These are phyloP conservation scores for Adansonia gregorii DNA, from an alignment of 441 rosid genomes.

Conservation along the genomic window DNA sequence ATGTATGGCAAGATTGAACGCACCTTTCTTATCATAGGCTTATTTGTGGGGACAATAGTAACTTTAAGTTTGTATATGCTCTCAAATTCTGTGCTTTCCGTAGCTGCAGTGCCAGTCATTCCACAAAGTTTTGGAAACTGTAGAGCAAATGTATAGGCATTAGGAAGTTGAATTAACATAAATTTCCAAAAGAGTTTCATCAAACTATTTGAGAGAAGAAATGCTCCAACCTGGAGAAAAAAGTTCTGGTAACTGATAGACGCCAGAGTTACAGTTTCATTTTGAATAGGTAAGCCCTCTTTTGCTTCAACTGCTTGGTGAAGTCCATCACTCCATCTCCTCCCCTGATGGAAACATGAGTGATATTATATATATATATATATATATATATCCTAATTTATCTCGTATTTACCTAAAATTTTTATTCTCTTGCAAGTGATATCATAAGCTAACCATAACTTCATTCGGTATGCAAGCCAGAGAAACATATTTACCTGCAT, in stretches of 20 bases:
- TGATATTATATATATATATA: conserved; percentile 2
- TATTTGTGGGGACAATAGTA: conserved; percentile 95
- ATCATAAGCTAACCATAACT: neutral
- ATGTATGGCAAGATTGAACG: conserved; percentile 31
- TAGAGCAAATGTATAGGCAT: conserved; percentile 21
- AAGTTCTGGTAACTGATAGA: conserved; percentile 97
- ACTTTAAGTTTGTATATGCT: conserved; percentile 98
- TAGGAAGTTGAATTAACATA: conserved; percentile 16
- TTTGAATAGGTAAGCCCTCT: conserved; percentile 94
- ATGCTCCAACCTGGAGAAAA: conserved; percentile 83
- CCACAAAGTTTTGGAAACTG: conserved; percentile 99
- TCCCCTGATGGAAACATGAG: conserved; percentile 56
- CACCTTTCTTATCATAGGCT: conserved; percentile 96
- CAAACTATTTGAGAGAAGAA: conserved; percentile 28
- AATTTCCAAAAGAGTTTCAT: conserved; percentile 24
- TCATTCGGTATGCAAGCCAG: conserved; percentile 9
- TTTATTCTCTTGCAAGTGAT: neutral
- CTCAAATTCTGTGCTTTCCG: conserved; percentile 95
- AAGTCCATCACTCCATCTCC: conserved; percentile 99
- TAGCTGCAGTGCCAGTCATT: conserved; percentile 98
- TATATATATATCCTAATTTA: neutral
- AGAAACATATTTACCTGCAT: conserved; percentile 73
- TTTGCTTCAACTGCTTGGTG: conserved; percentile 99
- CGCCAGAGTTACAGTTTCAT: conserved; percentile 92
- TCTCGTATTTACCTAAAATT: neutral